Base-by-base conservation (phyloP, 176 grass and related monocot genomes). In the Oryza longistaminata region DNA sequence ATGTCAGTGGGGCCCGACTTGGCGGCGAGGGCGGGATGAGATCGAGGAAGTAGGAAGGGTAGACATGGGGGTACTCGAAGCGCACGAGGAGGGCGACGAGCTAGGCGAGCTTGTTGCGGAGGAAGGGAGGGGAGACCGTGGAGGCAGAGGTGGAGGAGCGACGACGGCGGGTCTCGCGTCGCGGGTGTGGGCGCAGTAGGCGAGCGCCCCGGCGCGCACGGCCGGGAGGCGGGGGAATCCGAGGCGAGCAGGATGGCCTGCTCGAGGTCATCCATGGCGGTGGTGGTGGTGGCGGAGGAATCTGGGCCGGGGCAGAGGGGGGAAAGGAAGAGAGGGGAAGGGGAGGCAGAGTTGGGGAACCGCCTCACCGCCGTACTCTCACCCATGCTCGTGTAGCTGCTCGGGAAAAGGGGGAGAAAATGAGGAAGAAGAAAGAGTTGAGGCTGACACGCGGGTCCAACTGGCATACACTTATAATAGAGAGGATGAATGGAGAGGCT, bases 211-310 rank as follows among this genome's bases (percentile, higher is more conserved):
- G 2, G 88, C 90, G 46, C 90, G 93, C 83, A 99, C 86, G 10
- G 89, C 34, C 7, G 91, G 42, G 19, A 84, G 49, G 66, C 84
- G 31, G 60, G 76, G 29, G 87, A 87, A 61, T 99, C 93, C 69
- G 89, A 91, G 7, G 84, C 88, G 31, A 99, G 81, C 61, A 96
- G 79, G 72, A 99, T 99, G 83, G 93, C 96, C 88, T 90, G 83
- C 89, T 99, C 91, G 42, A 99, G 91, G 79, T 99, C 96, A 77
- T 99, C 91, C 96, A 99, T 99, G 83, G 87, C 64, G 88, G 85
- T 26, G 88, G 85, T 2, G 1, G 27, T 27, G 27, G 27, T 26
- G 71, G 71, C 27, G 64, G 75, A 89, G 90, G 66, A 91, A 87
- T 91, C 76, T 83, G 81, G 71, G 78, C 19, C 7, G 58, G 78